Conservation (phyloP, 345 rosid species). For the Eucalyptus sp. region DNA sequence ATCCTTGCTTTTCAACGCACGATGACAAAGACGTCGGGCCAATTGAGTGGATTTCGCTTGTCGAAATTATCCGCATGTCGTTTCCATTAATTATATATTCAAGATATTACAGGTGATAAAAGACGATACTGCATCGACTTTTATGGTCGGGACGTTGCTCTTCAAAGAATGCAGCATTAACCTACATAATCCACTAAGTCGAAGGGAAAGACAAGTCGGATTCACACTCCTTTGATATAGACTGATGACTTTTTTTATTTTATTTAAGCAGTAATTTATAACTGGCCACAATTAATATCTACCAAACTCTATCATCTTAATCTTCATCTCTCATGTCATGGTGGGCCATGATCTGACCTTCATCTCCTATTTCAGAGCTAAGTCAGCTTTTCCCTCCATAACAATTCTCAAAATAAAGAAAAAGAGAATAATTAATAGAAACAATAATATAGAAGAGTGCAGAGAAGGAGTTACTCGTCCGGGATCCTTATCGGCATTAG, state of each 20-base stretch:
- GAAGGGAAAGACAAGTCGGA: neutral
- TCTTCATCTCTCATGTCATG: neutral
- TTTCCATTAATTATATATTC: neutral
- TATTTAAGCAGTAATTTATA: neutral
- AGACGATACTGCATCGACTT: neutral
- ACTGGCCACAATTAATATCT: neutral
- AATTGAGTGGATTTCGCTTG: neutral
- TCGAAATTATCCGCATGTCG: neutral
- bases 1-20: neutral
- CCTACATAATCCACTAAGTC: neutral
- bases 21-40: neutral
- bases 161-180: neutral
- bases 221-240: neutral
- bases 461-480: neutral
- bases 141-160: neutral
- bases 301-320: neutral
- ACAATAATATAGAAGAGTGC: neutral
- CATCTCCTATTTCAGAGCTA: neutral
- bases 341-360: neutral
- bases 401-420: neutral
- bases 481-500: neutral
- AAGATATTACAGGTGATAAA: neutral
- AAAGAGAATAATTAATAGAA: neutral
- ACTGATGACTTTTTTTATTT: neutral
- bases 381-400: neutral